These are phyloP conservation scores for Phyllosticta citriasiana DNA, from an alignment of 2,329 filamentous ascomycete species.

Conservation along the genomic window DNA sequence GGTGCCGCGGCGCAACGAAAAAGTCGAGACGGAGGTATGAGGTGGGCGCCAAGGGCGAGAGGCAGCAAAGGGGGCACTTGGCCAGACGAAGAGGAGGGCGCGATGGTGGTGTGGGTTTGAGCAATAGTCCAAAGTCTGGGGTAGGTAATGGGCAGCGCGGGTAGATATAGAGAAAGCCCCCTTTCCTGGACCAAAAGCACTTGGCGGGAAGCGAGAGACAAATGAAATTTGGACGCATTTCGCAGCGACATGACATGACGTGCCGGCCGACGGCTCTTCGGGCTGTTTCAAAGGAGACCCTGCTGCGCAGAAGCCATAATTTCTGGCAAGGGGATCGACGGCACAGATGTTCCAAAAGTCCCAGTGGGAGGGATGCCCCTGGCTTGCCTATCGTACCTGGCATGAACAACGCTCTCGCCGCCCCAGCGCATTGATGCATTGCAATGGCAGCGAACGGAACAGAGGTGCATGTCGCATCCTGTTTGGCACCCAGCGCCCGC, in stretches of 20 bases:
- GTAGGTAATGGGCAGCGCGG: constrained; percentile 22
- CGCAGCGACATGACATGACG: constrained; percentile 27
- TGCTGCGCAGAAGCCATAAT: constrained; percentile 12
- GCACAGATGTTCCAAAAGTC: constrained; percentile 11
- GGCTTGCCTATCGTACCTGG: constrained; percentile 10
- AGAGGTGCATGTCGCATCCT: background rate
- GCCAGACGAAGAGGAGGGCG: constrained; percentile 1
- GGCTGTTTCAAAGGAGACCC: constrained; percentile 24
- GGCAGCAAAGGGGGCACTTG: constrained; percentile 5
- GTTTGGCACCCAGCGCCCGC: background rate
- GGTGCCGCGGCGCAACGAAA: constrained; percentile 5
- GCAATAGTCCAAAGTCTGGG: background rate
- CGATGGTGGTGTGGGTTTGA: background rate
- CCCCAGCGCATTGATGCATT: background rate
- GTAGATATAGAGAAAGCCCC: constrained; percentile 10
- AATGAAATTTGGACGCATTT: constrained; percentile 28
- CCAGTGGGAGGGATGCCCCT: constrained; percentile 10
- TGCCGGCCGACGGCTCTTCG: constrained; percentile 29
- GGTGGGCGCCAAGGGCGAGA: background rate
- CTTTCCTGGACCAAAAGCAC: constrained; percentile 18
- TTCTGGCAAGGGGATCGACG: constrained; percentile 11
- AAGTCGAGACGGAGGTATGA: background rate
- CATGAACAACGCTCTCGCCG: constrained; percentile 8
- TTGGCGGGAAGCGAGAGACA: constrained; percentile 30
- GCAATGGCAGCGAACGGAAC: constrained; percentile 1